Conservation (phyloP, 768 basidiomycete genomes). For the Tricholoma saponaceum region DNA sequence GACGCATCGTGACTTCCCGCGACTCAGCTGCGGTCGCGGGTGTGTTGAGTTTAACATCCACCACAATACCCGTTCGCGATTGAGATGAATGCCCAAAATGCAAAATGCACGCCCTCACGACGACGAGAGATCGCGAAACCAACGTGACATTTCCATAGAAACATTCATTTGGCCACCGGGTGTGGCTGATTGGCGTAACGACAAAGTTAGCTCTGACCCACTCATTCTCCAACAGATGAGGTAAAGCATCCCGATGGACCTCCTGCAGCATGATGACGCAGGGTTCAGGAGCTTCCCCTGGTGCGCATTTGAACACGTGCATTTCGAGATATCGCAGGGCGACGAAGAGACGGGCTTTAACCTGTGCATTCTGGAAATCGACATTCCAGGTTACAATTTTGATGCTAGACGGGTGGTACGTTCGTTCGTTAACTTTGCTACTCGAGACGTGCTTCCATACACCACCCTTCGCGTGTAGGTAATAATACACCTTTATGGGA, state of each 20-base stretch:
- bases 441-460: slow-evolving; percentile 44
- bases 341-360: slow-evolving; percentile 39
- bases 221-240: slow-evolving; percentile 44
- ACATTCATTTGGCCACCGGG: slow-evolving; percentile 49
- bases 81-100: slow-evolving; percentile 48
- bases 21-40: slow-evolving; percentile 26
- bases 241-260: slow-evolving; percentile 43
- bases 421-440: slow-evolving; percentile 24
- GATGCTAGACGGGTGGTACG: slow-evolving; percentile 30
- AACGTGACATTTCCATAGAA: slow-evolving; percentile 73
- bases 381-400: slow-evolving; percentile 73
- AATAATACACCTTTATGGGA: slow-evolving; percentile 34
- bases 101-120: slow-evolving; percentile 46
- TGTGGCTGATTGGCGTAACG: slow-evolving; percentile 48
- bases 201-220: slow-evolving; percentile 65
- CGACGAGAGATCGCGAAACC: slow-evolving; percentile 50
- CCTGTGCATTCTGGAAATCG: slow-evolving; percentile 38
- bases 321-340: slow-evolving; percentile 53
- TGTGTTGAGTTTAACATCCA: slow-evolving; percentile 47
- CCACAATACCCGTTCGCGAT: slow-evolving; percentile 53
- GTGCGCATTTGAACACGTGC: slow-evolving; percentile 44
- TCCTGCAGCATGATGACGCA: slow-evolving; percentile 72
- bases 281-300: slow-evolving; percentile 45
- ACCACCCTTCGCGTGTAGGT: slow-evolving; percentile 28
- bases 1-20: slow-evolving; percentile 44